Evolutionary conservation across 345 rosid genomes (phyloP).

Genomic region (Brassica napus): DNA sequence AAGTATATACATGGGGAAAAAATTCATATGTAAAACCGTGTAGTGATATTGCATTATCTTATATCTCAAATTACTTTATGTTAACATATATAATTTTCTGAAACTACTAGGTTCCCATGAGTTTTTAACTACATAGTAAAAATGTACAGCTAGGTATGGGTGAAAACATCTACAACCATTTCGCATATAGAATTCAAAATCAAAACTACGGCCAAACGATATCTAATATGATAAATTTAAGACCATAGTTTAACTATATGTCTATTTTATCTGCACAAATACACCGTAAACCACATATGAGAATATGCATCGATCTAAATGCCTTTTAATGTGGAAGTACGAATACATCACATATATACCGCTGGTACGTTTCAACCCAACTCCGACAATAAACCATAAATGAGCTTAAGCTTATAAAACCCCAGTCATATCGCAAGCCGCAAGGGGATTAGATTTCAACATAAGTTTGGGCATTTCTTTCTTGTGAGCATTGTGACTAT

Average conservation of each 20-base stretch:
- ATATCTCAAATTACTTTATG: background rate
- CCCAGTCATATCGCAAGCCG: background rate
- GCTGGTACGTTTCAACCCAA: background rate
- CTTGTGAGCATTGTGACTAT: background rate
- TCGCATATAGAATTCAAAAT: background rate
- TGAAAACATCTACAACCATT: background rate
- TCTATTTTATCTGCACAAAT: background rate
- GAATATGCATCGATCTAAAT: background rate
- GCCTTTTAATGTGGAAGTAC: background rate
- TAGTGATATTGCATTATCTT: too few relatives aligned
- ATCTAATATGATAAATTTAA: background rate
- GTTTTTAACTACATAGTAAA: background rate
- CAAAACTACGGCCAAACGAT: background rate
- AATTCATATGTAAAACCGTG: background rate
- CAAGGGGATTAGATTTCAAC: background rate
- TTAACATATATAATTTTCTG: background rate
- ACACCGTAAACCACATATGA: background rate
- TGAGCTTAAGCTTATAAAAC: background rate
- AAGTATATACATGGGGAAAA: background rate
- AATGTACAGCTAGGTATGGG: background rate
- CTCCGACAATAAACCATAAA: background rate
- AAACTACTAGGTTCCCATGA: background rate
- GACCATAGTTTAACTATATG: background rate
- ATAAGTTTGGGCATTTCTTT: background rate
- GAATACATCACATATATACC: background rate